Conservation (phyloP, 129 eudicot genomes). For the Dittrichia graveolens region DNA sequence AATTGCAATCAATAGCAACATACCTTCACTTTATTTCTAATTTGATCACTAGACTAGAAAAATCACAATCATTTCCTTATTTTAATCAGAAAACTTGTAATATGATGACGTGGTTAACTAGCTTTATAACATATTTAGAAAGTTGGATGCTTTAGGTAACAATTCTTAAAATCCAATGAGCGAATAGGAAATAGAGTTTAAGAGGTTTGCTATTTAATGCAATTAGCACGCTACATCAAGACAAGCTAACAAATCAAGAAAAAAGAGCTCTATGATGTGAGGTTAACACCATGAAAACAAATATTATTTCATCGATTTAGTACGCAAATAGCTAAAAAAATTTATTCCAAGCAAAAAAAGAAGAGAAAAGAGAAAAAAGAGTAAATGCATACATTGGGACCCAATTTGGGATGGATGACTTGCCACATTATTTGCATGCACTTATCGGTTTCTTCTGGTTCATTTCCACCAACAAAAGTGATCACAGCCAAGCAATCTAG, state of each 20-base stretch:
- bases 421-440: slow-evolving; percentile 96
- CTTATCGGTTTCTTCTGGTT: slow-evolving; percentile 72
- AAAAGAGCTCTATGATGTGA: background rate
- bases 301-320: background rate
- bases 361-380: background rate
- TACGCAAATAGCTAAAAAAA: background rate
- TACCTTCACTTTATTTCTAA: background rate
- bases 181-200: background rate
- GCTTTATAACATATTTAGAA: background rate
- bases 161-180: too few relatives aligned
- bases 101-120: background rate
- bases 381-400: slow-evolving; percentile 67
- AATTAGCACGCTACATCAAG: background rate
- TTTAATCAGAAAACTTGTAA: background rate
- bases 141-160: too few relatives aligned
- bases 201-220: background rate
- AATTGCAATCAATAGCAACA: background rate
- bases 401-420: slow-evolving; percentile 84
- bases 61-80: background rate
- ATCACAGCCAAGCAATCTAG: slow-evolving; percentile 87
- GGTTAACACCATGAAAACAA: background rate
- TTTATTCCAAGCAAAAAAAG: background rate
- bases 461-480: slow-evolving; percentile 84
- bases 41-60: background rate
- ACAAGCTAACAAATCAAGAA: background rate